Percentiles rank a stretch among this genome's conserved stretches.
Evolutionary conservation across 2,329 filamentous ascomycete genomes (phyloP).

Genomic region (Ophiostoma himal-ulmi): DNA sequence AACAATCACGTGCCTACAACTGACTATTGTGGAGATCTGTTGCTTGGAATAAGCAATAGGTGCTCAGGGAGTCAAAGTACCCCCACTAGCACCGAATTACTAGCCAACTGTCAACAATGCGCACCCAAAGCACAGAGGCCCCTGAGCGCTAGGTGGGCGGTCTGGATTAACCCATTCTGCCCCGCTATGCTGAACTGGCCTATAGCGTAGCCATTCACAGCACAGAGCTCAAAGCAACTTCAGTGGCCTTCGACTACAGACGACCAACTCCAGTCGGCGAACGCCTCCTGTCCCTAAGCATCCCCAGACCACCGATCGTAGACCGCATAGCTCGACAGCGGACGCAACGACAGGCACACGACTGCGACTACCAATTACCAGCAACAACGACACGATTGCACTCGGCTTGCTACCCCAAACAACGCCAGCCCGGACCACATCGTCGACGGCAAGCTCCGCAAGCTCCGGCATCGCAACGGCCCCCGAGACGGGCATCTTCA

Average conservation of each 20-base stretch:
- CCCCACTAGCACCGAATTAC: conserved; percentile 13
- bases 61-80: not conserved
- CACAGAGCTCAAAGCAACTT: not conserved
- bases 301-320: not conserved
- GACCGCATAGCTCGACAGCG: conserved; percentile 1
- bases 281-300: conserved; percentile 4
- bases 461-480: conserved; percentile 10
- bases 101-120: conserved; percentile 16
- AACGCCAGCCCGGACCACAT: not conserved
- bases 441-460: conserved; percentile 6
- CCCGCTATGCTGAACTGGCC: conserved; percentile 20
- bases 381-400: not conserved
- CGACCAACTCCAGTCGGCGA: conserved; percentile 3
- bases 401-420: not conserved
- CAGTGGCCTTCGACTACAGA: conserved; percentile 8
- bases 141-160: conserved; percentile 21
- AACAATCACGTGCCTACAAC: not conserved
- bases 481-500: conserved; percentile 18
- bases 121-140: not conserved
- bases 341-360: not conserved
- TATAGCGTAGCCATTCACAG: conserved; percentile 16
- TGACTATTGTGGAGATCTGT: not conserved
- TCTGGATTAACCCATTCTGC: conserved; percentile 26
- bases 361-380: not conserved
- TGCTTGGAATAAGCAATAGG: not conserved